Base-by-base conservation (phyloP, 2,329 filamentous ascomycete genomes). In the Phialophora macrospora region DNA sequence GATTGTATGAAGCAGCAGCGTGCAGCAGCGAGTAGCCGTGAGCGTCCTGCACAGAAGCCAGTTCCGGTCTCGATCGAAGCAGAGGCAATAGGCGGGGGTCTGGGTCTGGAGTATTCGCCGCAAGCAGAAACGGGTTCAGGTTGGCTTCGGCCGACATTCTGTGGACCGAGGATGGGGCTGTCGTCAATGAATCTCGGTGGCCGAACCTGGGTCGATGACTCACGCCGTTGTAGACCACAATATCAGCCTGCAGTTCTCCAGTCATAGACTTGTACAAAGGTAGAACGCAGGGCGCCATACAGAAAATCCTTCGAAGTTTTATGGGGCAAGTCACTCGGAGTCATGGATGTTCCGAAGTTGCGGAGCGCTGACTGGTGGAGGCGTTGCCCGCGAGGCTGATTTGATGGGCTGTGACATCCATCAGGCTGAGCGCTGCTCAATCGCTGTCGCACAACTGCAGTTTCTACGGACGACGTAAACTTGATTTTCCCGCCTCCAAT, bases 1-100 rank as follows among this genome's bases (percentile, higher is more conserved):
- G 93, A 75, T 90, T 90, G 83, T 98, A 99, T 72, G 93, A 97
- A 20, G 92, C 89, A 17, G 94, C 92, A 60, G 95, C 95, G 78
- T 99, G 95, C 56, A 98, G 82, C 28, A 98, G 87, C 55, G 93
- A 96, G 81, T 99, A 99, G 73, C 95, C 95, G 74, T 97, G 90
- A 66, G 90, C 88, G 78, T 99, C 95, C 80, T 96, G 92, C 60
- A 85, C 81, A 2, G 88, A 85, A 61, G 95, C 94, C 60, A 96
- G 82, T n/a, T 86, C 79, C 38, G 92, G 91, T 71, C 92, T 86
- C 67, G 88, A 82, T 69, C 86, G 85, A 60, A 99, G 88, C 71
- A 93, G 87, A 64, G 87, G 82, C 68, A 97, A 82, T 62, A 99
- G 87, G 52, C 85, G 83, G 49, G 87, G 80, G 59, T 90, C 90